Percentiles rank a stretch among this genome's conserved stretches.
phyloP scores from a whole-genome alignment of 495 filamentous ascomycete genomes.

The Aspergillus diversus region DNA sequence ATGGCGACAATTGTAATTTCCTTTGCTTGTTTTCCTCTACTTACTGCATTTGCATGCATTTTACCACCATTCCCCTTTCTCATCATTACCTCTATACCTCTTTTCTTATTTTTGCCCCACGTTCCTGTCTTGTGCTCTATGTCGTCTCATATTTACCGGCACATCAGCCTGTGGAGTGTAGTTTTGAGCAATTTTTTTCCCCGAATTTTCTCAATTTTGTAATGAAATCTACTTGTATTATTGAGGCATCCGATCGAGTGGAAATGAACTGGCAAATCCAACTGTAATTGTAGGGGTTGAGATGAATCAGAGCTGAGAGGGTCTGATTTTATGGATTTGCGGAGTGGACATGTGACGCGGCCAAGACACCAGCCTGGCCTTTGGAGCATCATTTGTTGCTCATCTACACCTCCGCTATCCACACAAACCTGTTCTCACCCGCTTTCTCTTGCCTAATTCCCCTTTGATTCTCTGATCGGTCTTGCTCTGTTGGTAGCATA shows the following conservation, averaged over 20 bases:
- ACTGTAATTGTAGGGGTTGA: background rate
- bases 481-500: background rate
- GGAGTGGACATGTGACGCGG: conserved; percentile 30
- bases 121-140: conserved; percentile 12
- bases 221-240: conserved; percentile 13
- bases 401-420: conserved; percentile 3
- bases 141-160: conserved; percentile 5
- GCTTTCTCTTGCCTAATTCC: conserved; percentile 5
- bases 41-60: conserved; percentile 12
- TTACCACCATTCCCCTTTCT: conserved; percentile 7
- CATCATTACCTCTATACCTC: conserved; percentile 13
- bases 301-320: background rate
- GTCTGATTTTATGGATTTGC: too few relatives aligned
- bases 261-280: background rate
- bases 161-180: conserved; percentile 7
- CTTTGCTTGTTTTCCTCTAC: background rate
- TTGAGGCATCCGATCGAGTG: conserved; percentile 2
- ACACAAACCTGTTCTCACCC: background rate
- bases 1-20: conserved; percentile 19
- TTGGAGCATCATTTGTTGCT: conserved; percentile 12
- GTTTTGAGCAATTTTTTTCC: background rate
- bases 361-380: conserved; percentile 38
- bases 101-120: conserved; percentile 14
- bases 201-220: background rate
- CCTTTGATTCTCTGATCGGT: background rate